phyloP scores from a whole-genome alignment of 805 yeast species.

The Torulaspora delbrueckii region DNA sequence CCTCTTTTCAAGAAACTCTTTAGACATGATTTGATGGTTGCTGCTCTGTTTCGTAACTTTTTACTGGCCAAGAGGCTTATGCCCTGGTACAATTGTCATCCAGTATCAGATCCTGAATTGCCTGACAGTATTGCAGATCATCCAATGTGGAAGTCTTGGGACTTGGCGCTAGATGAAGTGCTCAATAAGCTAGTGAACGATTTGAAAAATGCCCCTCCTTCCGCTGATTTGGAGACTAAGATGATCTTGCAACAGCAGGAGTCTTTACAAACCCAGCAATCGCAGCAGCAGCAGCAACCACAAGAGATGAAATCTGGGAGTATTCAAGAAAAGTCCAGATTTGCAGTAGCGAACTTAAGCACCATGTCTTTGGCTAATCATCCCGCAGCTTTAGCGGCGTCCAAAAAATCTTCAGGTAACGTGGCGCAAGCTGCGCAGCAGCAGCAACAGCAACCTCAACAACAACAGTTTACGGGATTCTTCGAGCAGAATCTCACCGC shows the following conservation, averaged over 20 bases:
- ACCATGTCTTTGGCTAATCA: constrained; percentile 36
- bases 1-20: constrained; percentile 84
- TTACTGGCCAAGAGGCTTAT: constrained; percentile 86
- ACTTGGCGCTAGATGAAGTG: constrained; percentile 91
- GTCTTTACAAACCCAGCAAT: constrained; percentile 16
- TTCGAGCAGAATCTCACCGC: constrained; percentile 96
- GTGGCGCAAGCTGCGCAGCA: constrained; percentile 13
- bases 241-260: constrained; percentile 27
- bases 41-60: constrained; percentile 91
- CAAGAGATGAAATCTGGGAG: constrained; percentile 22
- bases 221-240: constrained; percentile 28
- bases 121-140: constrained; percentile 79
- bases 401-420: constrained; percentile 11
- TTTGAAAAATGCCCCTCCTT: constrained; percentile 34
- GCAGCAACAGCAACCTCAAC: constrained; percentile 32
- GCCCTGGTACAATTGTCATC: constrained; percentile 91
- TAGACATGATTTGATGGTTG: constrained; percentile 94
- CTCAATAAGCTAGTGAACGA: constrained; percentile 60
- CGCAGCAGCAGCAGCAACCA: constrained; percentile 10
- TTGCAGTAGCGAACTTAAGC: constrained; percentile 34
- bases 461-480: constrained; percentile 84
- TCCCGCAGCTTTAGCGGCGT: constrained; percentile 16
- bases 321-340: constrained; percentile 28
- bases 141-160: constrained; percentile 98
- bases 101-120: constrained; percentile 86